Conservation (phyloP, 1,284 basidiomycete species). For the Somion occarium region DNA sequence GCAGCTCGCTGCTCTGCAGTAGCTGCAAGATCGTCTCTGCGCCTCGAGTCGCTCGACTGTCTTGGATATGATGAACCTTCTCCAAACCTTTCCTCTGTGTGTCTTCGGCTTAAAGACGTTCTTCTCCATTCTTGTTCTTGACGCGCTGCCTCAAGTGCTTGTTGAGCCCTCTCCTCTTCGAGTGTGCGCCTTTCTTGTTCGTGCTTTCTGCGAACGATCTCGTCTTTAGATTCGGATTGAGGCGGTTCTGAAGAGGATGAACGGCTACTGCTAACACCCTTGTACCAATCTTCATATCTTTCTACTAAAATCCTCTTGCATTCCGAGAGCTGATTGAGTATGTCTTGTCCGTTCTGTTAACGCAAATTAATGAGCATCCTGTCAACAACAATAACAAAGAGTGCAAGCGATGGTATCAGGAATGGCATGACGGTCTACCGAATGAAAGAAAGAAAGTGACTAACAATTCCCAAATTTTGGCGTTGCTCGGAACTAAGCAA, state of each 20-base stretch:
- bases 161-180: conserved; percentile 31
- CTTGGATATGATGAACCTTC: conserved; percentile 17
- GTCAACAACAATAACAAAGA: background rate
- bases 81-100: conserved; percentile 20
- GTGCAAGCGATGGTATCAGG: conserved; percentile 6
- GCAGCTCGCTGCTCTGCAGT: conserved; percentile 18
- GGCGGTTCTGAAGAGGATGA: conserved; percentile 19
- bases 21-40: conserved; percentile 19
- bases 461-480: conserved; percentile 50
- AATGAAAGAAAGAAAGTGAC: conserved; percentile 23
- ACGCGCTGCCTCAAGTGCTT: conserved; percentile 34
- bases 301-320: conserved; percentile 33
- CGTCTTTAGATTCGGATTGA: conserved; percentile 25
- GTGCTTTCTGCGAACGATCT: conserved; percentile 14
- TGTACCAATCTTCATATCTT: conserved; percentile 32
- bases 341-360: conserved; percentile 64
- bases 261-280: conserved; percentile 14
- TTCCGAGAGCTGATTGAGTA: conserved; percentile 37
- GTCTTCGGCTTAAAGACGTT: conserved; percentile 18
- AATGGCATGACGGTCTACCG: background rate
- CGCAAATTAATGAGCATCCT: conserved; percentile 4
- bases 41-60: conserved; percentile 16
- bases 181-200: conserved; percentile 20
- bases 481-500: conserved; percentile 42
- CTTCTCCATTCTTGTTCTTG: conserved; percentile 30